These are phyloP conservation scores for Penicillium roqueforti DNA, from an alignment of 495 filamentous ascomycete species.

Conservation along the genomic window DNA sequence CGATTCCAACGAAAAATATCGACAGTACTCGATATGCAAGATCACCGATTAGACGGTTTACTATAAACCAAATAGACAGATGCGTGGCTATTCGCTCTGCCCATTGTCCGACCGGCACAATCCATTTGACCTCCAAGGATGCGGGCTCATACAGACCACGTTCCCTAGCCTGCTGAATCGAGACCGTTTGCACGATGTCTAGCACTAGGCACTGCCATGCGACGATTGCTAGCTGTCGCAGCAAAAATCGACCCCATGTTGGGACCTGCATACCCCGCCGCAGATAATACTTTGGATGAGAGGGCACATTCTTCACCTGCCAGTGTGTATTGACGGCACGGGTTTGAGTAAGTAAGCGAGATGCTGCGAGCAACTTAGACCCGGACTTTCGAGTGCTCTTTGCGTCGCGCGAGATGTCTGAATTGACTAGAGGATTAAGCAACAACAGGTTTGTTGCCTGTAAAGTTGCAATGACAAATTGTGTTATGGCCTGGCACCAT, in stretches of 20 bases:
- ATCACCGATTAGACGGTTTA: constrained; percentile 1
- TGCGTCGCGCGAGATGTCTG: background rate
- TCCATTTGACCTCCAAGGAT: background rate
- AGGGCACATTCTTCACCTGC: constrained; percentile 10
- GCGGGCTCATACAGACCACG: background rate
- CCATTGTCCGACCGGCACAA: constrained; percentile 1
- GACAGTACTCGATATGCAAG: constrained; percentile 3
- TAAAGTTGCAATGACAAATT: constrained; percentile 2
- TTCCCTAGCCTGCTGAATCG: background rate
- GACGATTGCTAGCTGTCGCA: constrained; percentile 3
- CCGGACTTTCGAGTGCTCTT: background rate
- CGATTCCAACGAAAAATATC: constrained; percentile 1
- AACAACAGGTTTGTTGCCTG: constrained; percentile 7
- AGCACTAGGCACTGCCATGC: constrained; percentile 9
- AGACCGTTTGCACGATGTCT: background rate
- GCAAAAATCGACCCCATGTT: background rate
- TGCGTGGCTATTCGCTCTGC: constrained; percentile 1
- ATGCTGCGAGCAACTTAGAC: background rate
- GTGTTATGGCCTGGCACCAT: constrained; percentile 8
- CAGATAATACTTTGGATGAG: constrained; percentile 3
- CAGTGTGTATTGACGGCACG: constrained; percentile 1
- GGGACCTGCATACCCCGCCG: background rate
- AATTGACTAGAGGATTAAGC: background rate
- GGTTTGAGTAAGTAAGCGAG: background rate
- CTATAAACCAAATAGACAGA: constrained; percentile 4